Evolutionary conservation across 768 basidiomycete genomes (phyloP).

Genomic region (Lactarius pseudohatsudake): DNA sequence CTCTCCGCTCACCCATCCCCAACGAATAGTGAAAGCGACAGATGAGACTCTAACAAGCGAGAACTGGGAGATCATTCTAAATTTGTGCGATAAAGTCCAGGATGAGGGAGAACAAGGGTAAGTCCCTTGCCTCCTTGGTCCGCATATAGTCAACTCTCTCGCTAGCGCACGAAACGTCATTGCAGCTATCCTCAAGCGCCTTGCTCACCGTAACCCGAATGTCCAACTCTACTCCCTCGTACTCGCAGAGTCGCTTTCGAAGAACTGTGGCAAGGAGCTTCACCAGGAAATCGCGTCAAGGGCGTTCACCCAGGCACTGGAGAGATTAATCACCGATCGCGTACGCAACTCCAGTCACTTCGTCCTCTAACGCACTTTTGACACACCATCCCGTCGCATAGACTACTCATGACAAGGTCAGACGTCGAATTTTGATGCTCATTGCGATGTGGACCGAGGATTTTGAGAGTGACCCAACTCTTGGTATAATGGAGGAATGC

Average conservation of each 20-base stretch:
- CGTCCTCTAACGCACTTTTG: neutral
- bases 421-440: constrained; percentile 64
- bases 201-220: constrained; percentile 92
- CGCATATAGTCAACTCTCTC: constrained; percentile 13
- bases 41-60: constrained; percentile 94
- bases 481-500: constrained; percentile 91
- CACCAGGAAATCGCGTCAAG: constrained; percentile 86
- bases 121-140: constrained; percentile 31
- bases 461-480: constrained; percentile 73
- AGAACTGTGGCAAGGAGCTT: constrained; percentile 82
- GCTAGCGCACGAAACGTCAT: constrained; percentile 87
- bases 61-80: constrained; percentile 94
- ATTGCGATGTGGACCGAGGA: constrained; percentile 84
- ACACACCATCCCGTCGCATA: constrained; percentile 35
- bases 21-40: constrained; percentile 80
- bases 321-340: constrained; percentile 85
- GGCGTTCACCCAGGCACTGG: constrained; percentile 87
- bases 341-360: constrained; percentile 41
- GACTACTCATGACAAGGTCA: constrained; percentile 93
- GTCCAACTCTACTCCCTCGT: constrained; percentile 94
- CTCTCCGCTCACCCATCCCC: constrained; percentile 10
- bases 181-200: constrained; percentile 81
- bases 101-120: constrained; percentile 89
- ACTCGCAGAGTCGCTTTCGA: constrained; percentile 82
- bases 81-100: constrained; percentile 93